Base-by-base conservation (phyloP, 768 basidiomycete species). In the Lyophyllum atratum region DNA sequence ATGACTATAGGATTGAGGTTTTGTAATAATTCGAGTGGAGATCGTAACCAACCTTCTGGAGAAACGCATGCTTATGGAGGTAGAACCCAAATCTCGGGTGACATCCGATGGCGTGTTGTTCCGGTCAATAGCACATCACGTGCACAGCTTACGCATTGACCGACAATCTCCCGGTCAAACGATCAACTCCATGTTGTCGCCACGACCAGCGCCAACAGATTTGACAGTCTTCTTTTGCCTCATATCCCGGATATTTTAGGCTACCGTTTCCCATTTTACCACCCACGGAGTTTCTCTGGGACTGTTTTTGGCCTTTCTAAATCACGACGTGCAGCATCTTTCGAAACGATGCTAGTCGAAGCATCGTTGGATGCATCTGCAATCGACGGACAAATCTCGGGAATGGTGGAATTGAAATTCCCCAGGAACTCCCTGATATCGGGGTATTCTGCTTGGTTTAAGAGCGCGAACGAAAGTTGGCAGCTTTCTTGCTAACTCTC, bases 301-400 rank as follows among this genome's bases (percentile, higher is more conserved):
- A 50, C 62, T 59, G 55, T 55, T 59, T 61, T 54, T 58, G 63
- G 67, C 21, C 33, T 24, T 39, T 47, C n/a, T 22, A 22, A 19
- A 58, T 52, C 33, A 42, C 39, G 40, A 24, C 8, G 29, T 11
- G 11, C 14, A 42, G 24, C 50, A 52, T 40, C 51, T 52, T 24
- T 51, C 56, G 39, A 64, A 64, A 55, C 28, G 54, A 56, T 48
- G 61, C 15, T 57, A n/a, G 61, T 69, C 61, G 65, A 69, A 66
- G 62, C 56, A 46, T 58, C 52, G 31, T 40, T 28, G 48, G 52
- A 60, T 33, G 53, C 62, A 53, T 63, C 61, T 59, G 47, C 64
- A 59, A 62, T 66, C 60, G 68, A 58, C 80, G 81, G 83, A 82
- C 65, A 70, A 75, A 78, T 71, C 66, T 83, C 81, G 81, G 82